phyloP scores from a whole-genome alignment of 768 basidiomycete genomes.

The Pleurotus platypus region DNA sequence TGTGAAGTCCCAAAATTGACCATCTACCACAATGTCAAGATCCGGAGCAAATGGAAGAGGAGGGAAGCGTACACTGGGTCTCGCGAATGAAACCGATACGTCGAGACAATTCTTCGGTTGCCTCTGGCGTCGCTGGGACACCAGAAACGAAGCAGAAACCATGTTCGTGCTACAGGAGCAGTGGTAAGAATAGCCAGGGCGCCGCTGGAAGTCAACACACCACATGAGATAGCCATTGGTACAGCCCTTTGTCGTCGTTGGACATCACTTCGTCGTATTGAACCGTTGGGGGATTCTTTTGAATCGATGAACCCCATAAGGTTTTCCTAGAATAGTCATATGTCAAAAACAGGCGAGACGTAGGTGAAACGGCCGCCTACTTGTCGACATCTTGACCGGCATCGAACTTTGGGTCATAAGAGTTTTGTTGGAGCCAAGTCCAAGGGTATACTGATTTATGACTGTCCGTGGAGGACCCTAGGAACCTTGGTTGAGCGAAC shows the following conservation, averaged over 20 bases:
- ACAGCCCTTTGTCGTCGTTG: slow-evolving; percentile 59
- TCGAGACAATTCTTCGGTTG: slow-evolving; percentile 72
- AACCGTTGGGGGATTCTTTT: slow-evolving; percentile 70
- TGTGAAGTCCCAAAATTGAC: slow-evolving; percentile 97
- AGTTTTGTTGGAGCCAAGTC: slow-evolving; percentile 74
- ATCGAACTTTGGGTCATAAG: slow-evolving; percentile 61
- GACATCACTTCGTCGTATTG: slow-evolving; percentile 73
- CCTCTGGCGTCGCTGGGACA: slow-evolving; percentile 77
- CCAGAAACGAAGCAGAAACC: slow-evolving; percentile 87
- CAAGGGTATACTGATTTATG: slow-evolving; percentile 89
- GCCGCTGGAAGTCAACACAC: slow-evolving; percentile 38
- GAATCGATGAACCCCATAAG: slow-evolving; percentile 80
- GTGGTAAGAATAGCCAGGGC: background rate
- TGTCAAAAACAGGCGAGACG: background rate
- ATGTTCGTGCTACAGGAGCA: slow-evolving; percentile 59
- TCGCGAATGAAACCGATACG: slow-evolving; percentile 88
- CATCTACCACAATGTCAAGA: slow-evolving; percentile 48
- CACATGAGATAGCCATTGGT: slow-evolving; percentile 78
- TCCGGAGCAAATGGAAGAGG: background rate
- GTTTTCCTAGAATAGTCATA: slow-evolving; percentile 44
- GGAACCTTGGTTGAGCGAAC: background rate
- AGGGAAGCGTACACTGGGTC: slow-evolving; percentile 47
- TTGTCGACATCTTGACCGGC: background rate
- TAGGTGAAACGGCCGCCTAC: background rate
- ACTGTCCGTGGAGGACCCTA: slow-evolving; percentile 54